Evolutionary conservation across 116 monocot genomes (phyloP).

Genomic region (Iris pallida): DNA sequence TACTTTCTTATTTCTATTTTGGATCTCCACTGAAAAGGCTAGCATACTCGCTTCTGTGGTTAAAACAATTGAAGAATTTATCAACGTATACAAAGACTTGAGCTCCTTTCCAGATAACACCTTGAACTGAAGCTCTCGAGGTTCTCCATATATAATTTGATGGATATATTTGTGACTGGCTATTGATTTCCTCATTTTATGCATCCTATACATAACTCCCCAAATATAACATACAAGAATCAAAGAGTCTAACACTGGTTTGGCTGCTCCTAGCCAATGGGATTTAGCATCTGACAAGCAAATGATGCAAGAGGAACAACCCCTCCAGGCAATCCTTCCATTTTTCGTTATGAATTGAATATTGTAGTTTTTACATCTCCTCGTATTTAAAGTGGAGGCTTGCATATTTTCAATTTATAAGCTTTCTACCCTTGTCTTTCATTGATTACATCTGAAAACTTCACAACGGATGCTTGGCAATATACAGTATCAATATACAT

Average conservation of each 20-base stretch:
- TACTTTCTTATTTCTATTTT: neutral
- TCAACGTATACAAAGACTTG: slow-evolving; percentile 55
- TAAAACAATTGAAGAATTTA: slow-evolving; percentile 64
- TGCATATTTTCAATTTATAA: no score
- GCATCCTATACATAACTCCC: neutral
- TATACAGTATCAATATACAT: no score
- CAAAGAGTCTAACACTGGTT: slow-evolving; percentile 90
- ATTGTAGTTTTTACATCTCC: no score
- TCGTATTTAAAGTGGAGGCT: no score
- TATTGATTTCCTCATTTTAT: neutral
- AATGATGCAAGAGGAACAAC: slow-evolving; percentile 99
- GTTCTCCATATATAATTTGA: no score
- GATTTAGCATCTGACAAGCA: slow-evolving; percentile 92
- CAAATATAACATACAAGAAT: slow-evolving; percentile 43
- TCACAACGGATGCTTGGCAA: no score
- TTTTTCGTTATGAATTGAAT: neutral
- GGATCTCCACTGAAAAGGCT: slow-evolving; percentile 41
- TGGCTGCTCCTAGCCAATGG: slow-evolving; percentile 92
- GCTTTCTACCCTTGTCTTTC: no score
- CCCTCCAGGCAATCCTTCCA: slow-evolving; percentile 54
- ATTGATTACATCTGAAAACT: no score
- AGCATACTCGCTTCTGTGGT: slow-evolving; percentile 46
- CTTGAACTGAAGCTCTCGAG: no score
- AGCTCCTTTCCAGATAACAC: slow-evolving; percentile 85
- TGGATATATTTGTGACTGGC: no score